These are phyloP conservation scores for Inga laurina DNA, from an alignment of 306 rosid genomes.

Conservation along the genomic window DNA sequence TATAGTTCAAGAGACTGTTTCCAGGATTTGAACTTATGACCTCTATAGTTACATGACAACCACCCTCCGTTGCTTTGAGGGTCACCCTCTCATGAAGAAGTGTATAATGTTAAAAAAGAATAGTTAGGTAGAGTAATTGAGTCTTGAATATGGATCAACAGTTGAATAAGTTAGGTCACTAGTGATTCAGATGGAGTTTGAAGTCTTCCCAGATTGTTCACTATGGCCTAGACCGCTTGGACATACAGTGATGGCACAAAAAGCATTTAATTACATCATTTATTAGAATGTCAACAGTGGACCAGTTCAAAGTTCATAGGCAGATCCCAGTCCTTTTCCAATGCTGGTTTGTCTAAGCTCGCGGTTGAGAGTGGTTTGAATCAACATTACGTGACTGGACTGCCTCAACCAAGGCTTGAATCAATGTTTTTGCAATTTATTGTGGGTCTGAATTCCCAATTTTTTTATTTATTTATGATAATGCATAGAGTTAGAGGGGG, in stretches of 20 bases:
- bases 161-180: not conserved
- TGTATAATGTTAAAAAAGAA: not conserved
- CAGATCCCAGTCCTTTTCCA: not conserved
- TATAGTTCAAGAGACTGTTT: no score
- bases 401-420: not conserved
- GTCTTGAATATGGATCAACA: not conserved
- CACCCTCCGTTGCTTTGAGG: not conserved
- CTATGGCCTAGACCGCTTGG: not conserved
- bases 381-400: not conserved
- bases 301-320: not conserved
- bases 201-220: not conserved
- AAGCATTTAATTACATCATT: not conserved
- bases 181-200: not conserved
- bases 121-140: conserved; percentile 7
- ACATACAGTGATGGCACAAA: not conserved
- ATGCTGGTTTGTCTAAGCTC: not conserved
- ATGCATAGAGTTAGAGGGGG: not conserved
- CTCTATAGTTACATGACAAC: no score
- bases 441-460: not conserved
- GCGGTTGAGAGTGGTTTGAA: not conserved
- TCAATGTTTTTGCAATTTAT: not conserved
- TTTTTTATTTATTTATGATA: not conserved
- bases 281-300: not conserved
- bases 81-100: not conserved
- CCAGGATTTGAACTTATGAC: no score